These are phyloP conservation scores for Elsinoe arachidis DNA, from an alignment of 2,329 filamentous ascomycete species.

Conservation along the genomic window DNA sequence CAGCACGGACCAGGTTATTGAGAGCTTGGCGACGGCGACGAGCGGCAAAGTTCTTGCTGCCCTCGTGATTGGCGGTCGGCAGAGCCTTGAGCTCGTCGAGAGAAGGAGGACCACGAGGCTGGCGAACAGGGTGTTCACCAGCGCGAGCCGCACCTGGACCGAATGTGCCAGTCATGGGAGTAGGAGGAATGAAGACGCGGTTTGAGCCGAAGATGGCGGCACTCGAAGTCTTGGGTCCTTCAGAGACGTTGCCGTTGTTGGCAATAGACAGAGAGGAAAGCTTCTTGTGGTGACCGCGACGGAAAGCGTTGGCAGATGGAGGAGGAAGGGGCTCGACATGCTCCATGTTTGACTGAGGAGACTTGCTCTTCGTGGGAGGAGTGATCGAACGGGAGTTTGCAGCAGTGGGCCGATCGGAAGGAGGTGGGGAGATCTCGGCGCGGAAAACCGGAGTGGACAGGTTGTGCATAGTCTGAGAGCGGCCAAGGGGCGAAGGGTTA, in stretches of 20 bases:
- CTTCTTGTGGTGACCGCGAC: constrained; percentile 84
- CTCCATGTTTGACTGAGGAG: constrained; percentile 50
- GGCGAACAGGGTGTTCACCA: constrained; percentile 87
- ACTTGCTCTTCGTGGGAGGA: constrained; percentile 54
- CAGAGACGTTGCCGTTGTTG: constrained; percentile 41
- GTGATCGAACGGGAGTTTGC: constrained; percentile 54
- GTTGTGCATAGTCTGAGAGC: constrained; percentile 19
- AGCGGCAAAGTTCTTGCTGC: constrained; percentile 92
- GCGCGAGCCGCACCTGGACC: constrained; percentile 87
- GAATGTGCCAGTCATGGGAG: constrained; percentile 75
- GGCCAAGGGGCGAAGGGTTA: constrained; percentile 24
- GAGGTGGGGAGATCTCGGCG: constrained; percentile 74
- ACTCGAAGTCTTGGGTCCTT: constrained; percentile 64
- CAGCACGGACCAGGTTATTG: constrained; percentile 82
- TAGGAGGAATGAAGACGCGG: constrained; percentile 55
- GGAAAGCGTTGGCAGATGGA: constrained; percentile 84
- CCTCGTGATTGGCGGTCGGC: constrained; percentile 86
- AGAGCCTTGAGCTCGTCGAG: constrained; percentile 84
- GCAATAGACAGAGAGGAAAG: constrained; percentile 58
- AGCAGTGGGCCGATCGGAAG: constrained; percentile 42
- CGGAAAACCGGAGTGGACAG: constrained; percentile 53
- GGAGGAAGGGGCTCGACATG: constrained; percentile 68
- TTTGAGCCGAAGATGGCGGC: constrained; percentile 39
- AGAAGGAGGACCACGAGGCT: constrained; percentile 84
- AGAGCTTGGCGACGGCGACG: constrained; percentile 88